Evolutionary conservation across 805 yeast genomes (phyloP).

Genomic region (Yamadazyma nakazawae): DNA sequence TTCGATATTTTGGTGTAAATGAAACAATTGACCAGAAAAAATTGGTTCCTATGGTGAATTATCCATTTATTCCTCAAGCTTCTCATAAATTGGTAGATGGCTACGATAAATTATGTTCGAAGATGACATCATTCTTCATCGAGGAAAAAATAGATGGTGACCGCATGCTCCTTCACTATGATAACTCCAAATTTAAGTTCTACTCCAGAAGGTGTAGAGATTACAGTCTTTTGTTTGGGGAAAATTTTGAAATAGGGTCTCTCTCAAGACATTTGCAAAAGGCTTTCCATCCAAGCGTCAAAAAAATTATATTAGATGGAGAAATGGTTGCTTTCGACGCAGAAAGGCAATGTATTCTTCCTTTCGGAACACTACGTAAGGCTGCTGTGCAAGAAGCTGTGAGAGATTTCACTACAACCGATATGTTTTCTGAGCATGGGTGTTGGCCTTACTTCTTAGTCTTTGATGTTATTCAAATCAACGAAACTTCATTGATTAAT

Average conservation of each 20-base stretch:
- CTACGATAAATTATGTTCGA: conserved; percentile 49
- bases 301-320: conserved; percentile 66
- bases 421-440: conserved; percentile 30
- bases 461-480: conserved; percentile 71
- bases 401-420: conserved; percentile 35
- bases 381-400: conserved; percentile 57
- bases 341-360: conserved; percentile 51
- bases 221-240: conserved; percentile 69
- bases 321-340: conserved; percentile 91
- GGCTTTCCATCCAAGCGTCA: conserved; percentile 37
- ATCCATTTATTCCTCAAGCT: conserved; percentile 74
- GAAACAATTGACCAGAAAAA: conserved; percentile 47
- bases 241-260: conserved; percentile 45
- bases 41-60: conserved; percentile 41
- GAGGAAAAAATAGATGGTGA: conserved; percentile 97
- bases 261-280: conserved; percentile 49
- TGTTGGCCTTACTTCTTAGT: conserved; percentile 56
- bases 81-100: conserved; percentile 54
- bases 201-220: conserved; percentile 71
- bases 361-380: conserved; percentile 77
- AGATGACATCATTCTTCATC: conserved; percentile 53
- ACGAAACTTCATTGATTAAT: conserved; percentile 59
- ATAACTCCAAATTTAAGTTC: conserved; percentile 41
- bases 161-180: conserved; percentile 73
- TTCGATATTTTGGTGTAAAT: conserved; percentile 30